Conservation (phyloP, 176 grass and related monocot genomes). For the Oropetium thomaeum region DNA sequence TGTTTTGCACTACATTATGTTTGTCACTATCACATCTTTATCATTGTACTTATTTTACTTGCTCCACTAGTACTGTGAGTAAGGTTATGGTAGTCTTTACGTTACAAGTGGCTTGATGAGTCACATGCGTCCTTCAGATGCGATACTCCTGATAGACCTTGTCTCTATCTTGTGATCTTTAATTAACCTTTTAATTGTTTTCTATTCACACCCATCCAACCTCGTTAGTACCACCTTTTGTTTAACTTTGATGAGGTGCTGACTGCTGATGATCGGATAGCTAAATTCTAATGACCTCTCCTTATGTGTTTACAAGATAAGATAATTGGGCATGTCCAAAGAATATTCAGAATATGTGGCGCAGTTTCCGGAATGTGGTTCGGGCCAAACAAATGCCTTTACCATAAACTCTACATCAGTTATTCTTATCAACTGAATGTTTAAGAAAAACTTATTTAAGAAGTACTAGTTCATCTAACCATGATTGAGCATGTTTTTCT, state of each 20-base stretch:
- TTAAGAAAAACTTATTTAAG: neutral
- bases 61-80: neutral
- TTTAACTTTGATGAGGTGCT: neutral
- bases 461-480: neutral
- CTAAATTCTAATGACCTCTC: neutral
- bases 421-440: neutral
- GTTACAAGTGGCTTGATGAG: neutral
- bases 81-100: neutral
- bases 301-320: neutral
- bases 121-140: constrained; percentile 5
- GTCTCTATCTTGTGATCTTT: neutral
- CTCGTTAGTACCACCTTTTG: neutral
- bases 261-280: constrained; percentile 4
- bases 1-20: neutral
- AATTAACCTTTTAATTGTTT: constrained; percentile 16
- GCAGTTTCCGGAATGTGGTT: neutral
- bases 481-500: neutral
- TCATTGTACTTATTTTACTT: neutral
- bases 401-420: neutral
- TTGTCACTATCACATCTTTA: neutral
- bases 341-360: neutral
- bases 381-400: neutral
- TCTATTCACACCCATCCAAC: neutral
- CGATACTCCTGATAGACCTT: constrained; percentile 21
- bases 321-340: neutral